These are phyloP conservation scores for Scleroderma citrinum DNA, from an alignment of 768 basidiomycete species.

Conservation along the genomic window DNA sequence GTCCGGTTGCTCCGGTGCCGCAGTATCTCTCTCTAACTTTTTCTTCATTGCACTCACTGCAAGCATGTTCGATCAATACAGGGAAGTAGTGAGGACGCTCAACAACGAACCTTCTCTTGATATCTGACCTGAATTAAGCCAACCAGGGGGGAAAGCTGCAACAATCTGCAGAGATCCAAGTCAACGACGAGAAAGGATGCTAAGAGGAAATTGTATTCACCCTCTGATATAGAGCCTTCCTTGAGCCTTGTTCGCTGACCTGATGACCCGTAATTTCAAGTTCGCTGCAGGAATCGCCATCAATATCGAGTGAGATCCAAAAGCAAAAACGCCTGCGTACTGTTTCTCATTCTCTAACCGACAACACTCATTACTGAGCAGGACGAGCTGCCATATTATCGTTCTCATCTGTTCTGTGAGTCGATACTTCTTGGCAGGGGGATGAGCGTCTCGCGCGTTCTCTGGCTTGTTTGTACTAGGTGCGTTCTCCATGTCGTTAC, in stretches of 20 bases:
- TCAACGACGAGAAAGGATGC: neutral
- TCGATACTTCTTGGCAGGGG: conserved; percentile 71
- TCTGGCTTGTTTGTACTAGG: conserved; percentile 20
- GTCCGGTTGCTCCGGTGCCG: conserved; percentile 41
- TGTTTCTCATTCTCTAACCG: conserved; percentile 61
- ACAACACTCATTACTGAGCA: conserved; percentile 79
- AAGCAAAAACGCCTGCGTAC: conserved; percentile 23
- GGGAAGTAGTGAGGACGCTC: neutral
- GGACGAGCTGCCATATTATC: conserved; percentile 74
- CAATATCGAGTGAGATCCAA: neutral
- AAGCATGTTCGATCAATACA: neutral
- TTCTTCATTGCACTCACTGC: conserved; percentile 85
- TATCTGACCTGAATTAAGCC: conserved; percentile 83
- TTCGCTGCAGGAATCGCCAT: conserved; percentile 26
- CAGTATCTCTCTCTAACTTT: conserved; percentile 62
- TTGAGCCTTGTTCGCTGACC: conserved; percentile 74
- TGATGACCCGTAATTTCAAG: conserved; percentile 65
- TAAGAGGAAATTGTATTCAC: conserved; percentile 27
- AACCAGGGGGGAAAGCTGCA: conserved; percentile 73
- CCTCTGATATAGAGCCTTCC: conserved; percentile 79
- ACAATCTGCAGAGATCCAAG: conserved; percentile 48
- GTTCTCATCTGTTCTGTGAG: conserved; percentile 78
- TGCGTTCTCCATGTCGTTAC: conserved; percentile 10
- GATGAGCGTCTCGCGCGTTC: conserved; percentile 40
- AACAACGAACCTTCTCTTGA: conserved; percentile 69